A percentile compares a stretch with the other conserved stretches of the same genome.
phyloP scores from a whole-genome alignment of 164 flowering plant species.

The Magnolia kwangsiensis region DNA sequence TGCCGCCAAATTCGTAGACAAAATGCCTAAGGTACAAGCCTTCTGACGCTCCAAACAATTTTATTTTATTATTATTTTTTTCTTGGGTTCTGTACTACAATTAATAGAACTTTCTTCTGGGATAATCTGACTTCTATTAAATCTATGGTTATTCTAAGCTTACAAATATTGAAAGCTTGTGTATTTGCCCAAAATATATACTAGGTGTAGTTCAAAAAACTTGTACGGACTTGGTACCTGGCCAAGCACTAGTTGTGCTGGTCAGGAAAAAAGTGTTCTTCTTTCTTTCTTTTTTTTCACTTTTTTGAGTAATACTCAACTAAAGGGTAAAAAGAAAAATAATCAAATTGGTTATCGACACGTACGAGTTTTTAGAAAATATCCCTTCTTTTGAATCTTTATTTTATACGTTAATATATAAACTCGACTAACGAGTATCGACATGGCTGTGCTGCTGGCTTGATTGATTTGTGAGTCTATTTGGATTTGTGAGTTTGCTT shows the following conservation, averaged over 20 bases:
- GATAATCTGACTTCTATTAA: neutral
- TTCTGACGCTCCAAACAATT: neutral
- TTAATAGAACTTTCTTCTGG: neutral
- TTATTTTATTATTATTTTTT: no score
- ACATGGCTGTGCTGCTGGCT: no score
- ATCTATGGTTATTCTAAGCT: neutral
- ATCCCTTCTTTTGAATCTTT: no score
- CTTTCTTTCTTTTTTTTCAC: no score
- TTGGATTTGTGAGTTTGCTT: neutral
- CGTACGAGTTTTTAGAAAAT: no score
- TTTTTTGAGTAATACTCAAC: no score
- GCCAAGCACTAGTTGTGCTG: no score
- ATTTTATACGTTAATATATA: no score
- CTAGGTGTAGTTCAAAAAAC: neutral
- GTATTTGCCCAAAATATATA: neutral
- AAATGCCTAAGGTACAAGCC: slow-evolving; percentile 35
- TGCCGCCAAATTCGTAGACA: slow-evolving; percentile 44
- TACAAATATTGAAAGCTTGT: neutral
- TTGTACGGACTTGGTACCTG: neutral
- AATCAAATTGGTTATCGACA: no score
- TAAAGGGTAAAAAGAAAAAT: no score
- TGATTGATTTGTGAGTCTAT: neutral
- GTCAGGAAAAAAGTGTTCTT: no score
- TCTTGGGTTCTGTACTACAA: neutral
- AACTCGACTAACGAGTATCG: no score